These are phyloP conservation scores for Aspergillus sp. DNA, from an alignment of 2,329 filamentous ascomycete genomes.

Conservation along the genomic window DNA sequence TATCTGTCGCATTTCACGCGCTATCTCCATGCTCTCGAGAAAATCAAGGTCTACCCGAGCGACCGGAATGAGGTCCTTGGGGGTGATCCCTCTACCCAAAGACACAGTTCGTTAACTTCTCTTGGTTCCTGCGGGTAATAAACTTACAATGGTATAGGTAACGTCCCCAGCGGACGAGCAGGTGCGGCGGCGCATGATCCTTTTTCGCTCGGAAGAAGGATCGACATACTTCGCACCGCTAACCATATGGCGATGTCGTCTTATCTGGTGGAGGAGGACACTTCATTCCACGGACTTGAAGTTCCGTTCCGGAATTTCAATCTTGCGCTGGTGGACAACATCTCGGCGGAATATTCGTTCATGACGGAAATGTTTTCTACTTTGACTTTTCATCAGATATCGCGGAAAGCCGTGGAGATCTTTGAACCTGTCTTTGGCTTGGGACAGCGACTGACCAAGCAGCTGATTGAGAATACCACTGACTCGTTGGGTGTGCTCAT, in stretches of 20 bases:
- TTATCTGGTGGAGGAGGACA: conserved; percentile 87
- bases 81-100: conserved; percentile 69
- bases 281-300: conserved; percentile 81
- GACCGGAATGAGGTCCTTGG: conserved; percentile 83
- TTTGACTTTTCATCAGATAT: conserved; percentile 71
- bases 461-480: conserved; percentile 70
- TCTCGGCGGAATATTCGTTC: conserved; percentile 92
- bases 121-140: background rate
- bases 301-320: conserved; percentile 93
- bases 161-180: conserved; percentile 36
- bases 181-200: conserved; percentile 64
- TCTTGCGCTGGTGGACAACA: conserved; percentile 87
- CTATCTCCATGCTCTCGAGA: conserved; percentile 79
- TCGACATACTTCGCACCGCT: conserved; percentile 73
- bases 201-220: conserved; percentile 81
- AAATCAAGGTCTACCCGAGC: conserved; percentile 76
- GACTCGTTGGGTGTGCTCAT: conserved; percentile 85
- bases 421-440: conserved; percentile 88
- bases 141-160: background rate
- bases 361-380: conserved; percentile 85
- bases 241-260: conserved; percentile 77
- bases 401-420: conserved; percentile 79
- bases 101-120: conserved; percentile 42
- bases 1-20: conserved; percentile 87
- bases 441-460: conserved; percentile 72